Percentiles rank a stretch among this genome's conserved stretches.
Conservation (phyloP, 768 basidiomycete species). For the Lactarius hengduanensis region DNA sequence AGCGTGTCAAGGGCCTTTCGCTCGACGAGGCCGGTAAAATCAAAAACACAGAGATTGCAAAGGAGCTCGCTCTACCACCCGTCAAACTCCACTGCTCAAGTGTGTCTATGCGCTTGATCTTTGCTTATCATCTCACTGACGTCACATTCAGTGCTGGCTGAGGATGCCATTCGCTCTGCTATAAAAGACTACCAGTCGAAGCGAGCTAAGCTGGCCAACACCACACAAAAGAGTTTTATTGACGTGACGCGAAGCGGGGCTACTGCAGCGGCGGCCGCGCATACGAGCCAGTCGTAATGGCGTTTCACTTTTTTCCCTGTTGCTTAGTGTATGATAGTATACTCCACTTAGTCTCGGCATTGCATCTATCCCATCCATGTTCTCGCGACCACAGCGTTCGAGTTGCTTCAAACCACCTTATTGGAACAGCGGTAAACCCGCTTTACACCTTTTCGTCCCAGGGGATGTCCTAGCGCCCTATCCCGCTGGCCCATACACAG, state of each 20-base stretch:
- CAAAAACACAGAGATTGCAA: slow-evolving; percentile 99
- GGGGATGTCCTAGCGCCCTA: too few relatives aligned
- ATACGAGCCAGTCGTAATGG: slow-evolving; percentile 42
- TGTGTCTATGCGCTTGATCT: slow-evolving; percentile 41
- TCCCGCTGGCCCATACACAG: too few relatives aligned
- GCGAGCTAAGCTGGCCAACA: slow-evolving; percentile 51
- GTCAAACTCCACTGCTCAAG: slow-evolving; percentile 96
- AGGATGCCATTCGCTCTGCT: slow-evolving; percentile 98
- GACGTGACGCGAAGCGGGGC: slow-evolving; percentile 61
- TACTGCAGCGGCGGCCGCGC: slow-evolving; percentile 50
- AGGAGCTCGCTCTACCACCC: slow-evolving; percentile 91
- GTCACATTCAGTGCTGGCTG: slow-evolving; percentile 77
- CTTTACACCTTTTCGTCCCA: too few relatives aligned
- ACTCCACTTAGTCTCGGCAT: not conserved
- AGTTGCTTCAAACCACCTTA: too few relatives aligned
- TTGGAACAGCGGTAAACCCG: too few relatives aligned
- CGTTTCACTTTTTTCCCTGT: not conserved
- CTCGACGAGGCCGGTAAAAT: slow-evolving; percentile 94
- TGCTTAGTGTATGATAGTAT: slow-evolving; percentile 23
- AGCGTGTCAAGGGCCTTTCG: slow-evolving; percentile 92
- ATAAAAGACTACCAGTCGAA: slow-evolving; percentile 95
- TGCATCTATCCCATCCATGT: not conserved
- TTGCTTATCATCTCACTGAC: slow-evolving; percentile 10
- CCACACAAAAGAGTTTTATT: slow-evolving; percentile 62
- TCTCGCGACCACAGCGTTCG: not conserved